A percentile compares a stretch with the other conserved stretches of the same genome.
These are phyloP conservation scores for Podaxis sp. DNA, from an alignment of 768 basidiomycete genomes.

Conservation along the genomic window DNA sequence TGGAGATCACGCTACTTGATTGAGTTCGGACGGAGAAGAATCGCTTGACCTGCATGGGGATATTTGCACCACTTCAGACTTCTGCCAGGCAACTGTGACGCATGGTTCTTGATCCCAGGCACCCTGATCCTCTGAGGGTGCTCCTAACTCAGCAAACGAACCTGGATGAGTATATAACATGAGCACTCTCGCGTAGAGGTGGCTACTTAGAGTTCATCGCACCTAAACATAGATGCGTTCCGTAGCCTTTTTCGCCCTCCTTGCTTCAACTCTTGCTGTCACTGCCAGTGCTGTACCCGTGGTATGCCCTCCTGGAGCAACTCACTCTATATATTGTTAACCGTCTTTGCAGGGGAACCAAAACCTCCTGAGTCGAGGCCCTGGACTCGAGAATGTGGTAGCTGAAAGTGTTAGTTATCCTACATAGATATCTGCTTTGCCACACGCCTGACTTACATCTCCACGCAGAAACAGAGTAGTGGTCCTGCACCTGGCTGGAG, in stretches of 20 bases:
- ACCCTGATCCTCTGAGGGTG: not conserved
- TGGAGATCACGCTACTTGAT: slow-evolving; percentile 11
- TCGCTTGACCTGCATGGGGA: slow-evolving; percentile 11
- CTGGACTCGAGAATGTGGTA: not conserved
- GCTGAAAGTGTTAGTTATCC: not conserved
- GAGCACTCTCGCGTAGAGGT: not conserved
- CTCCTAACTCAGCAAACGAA: not conserved
- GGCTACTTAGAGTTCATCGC: not conserved
- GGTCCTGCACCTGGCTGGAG: not conserved
- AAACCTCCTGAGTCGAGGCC: not conserved
- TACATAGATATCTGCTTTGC: not conserved
- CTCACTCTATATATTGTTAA: not conserved
- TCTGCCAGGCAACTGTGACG: slow-evolving; percentile 10
- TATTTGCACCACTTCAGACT: slow-evolving; percentile 1
- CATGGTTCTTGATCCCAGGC: slow-evolving; percentile 16
- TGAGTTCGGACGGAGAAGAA: not conserved
- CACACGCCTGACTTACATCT: not conserved
- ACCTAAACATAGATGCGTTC: slow-evolving; percentile 8
- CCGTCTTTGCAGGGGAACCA: not conserved
- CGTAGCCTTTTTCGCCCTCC: slow-evolving; percentile 1
- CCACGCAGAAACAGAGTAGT: not conserved
- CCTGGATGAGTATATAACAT: slow-evolving; percentile 11
- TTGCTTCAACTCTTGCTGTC: not conserved
- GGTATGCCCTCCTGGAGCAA: not conserved
- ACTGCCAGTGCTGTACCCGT: slow-evolving; percentile 2